Evolutionary conservation across 495 filamentous ascomycete species (phyloP).

Genomic region (Amniculicola lignicola): DNA sequence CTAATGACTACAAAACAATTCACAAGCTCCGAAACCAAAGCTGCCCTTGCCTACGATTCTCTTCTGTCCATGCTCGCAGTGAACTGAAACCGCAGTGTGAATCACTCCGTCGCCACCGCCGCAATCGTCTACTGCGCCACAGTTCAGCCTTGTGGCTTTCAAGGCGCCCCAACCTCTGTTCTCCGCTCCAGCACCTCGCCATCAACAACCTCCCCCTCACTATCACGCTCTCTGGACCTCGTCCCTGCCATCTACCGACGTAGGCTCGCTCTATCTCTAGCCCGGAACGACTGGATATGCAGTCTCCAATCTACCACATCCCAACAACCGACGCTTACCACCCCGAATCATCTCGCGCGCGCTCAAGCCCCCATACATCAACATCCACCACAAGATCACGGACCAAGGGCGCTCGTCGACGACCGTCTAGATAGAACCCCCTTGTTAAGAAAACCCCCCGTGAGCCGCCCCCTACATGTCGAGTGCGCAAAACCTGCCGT

Average conservation of each 20-base stretch:
- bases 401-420: conserved; percentile 14
- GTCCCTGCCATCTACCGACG: neutral
- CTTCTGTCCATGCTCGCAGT: too few species aligned
- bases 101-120: conserved; percentile 1
- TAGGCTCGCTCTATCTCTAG: neutral
- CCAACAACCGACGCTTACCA: conserved; percentile 9
- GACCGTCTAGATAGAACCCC: conserved; percentile 22
- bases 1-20: too few species aligned
- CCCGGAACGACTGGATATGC: conserved; percentile 24
- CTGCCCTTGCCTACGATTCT: too few species aligned
- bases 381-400: neutral
- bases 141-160: neutral
- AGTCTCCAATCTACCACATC: conserved; percentile 12
- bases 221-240: neutral
- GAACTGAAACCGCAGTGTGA: too few species aligned
- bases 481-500: conserved; percentile 14
- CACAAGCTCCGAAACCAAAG: too few species aligned
- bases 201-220: neutral
- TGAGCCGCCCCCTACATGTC: conserved; percentile 16
- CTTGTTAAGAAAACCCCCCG: neutral
- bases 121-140: conserved; percentile 14
- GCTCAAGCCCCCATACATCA: conserved; percentile 7
- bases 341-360: neutral
- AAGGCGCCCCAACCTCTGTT: neutral
- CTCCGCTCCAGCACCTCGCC: neutral